Conservation (phyloP, 2,329 filamentous ascomycete species). For the Emericellopsis cladophorae region DNA sequence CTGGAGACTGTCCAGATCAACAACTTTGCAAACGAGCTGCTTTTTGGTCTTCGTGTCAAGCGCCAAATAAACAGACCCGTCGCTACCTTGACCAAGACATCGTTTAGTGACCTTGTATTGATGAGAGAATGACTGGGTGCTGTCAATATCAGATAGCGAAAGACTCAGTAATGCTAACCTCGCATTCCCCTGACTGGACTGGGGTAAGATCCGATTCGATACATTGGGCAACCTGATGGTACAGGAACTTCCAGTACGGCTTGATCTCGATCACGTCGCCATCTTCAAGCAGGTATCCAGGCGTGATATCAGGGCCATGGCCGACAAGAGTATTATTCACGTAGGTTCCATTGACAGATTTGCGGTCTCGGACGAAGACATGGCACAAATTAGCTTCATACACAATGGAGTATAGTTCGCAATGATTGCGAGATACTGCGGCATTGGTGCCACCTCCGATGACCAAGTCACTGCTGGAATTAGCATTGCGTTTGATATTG, state of each 20-base stretch:
- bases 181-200: conserved; percentile 18
- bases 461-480: conserved; percentile 18
- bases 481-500: background rate
- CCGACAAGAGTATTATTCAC: conserved; percentile 35
- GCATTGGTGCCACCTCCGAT: conserved; percentile 23
- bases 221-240: conserved; percentile 14
- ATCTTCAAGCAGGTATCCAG: conserved; percentile 33
- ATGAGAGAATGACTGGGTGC: conserved; percentile 12
- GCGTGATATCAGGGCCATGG: conserved; percentile 17
- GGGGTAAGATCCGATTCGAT: conserved; percentile 11
- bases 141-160: background rate
- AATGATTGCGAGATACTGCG: conserved; percentile 37
- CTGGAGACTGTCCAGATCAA: conserved; percentile 30
- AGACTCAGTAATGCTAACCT: conserved; percentile 9
- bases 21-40: conserved; percentile 59
- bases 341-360: conserved; percentile 39
- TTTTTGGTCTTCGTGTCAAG: conserved; percentile 34
- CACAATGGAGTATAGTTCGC: conserved; percentile 40
- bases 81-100: conserved; percentile 22
- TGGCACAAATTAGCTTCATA: conserved; percentile 31
- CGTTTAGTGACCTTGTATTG: conserved; percentile 19
- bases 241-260: conserved; percentile 22
- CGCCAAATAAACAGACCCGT: conserved; percentile 23
- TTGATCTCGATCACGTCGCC: conserved; percentile 33
- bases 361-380: conserved; percentile 43